Evolutionary conservation across 2,329 filamentous ascomycete genomes (phyloP).

Genomic region (Neonectria magnoliae): DNA sequence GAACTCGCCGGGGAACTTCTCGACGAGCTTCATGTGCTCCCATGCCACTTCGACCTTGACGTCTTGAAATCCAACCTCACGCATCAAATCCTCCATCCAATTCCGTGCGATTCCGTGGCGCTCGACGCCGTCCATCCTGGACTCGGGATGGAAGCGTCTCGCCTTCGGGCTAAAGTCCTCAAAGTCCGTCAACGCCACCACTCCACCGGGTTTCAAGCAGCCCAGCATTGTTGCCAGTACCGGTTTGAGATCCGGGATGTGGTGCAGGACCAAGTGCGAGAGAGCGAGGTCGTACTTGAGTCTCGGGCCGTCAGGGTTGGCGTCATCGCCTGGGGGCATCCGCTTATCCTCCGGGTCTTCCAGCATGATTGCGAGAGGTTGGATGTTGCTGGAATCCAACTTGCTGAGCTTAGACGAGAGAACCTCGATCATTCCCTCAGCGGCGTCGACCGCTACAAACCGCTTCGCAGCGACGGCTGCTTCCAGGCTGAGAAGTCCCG

Average conservation of each 20-base stretch:
- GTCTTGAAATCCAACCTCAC: slow-evolving; percentile 50
- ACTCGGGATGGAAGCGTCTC: slow-evolving; percentile 60
- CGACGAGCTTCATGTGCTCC: slow-evolving; percentile 60
- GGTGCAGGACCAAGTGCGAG: slow-evolving; percentile 65
- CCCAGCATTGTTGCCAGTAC: slow-evolving; percentile 58
- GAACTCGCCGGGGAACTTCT: slow-evolving; percentile 56
- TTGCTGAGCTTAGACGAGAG: slow-evolving; percentile 55
- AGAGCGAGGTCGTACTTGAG: slow-evolving; percentile 61
- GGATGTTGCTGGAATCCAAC: slow-evolving; percentile 52
- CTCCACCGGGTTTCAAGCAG: slow-evolving; percentile 58
- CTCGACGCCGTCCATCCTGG: slow-evolving; percentile 64
- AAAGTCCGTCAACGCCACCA: slow-evolving; percentile 65
- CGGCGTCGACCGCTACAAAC: slow-evolving; percentile 63
- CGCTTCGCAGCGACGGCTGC: slow-evolving; percentile 58
- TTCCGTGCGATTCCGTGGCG: slow-evolving; percentile 59
- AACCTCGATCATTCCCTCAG: slow-evolving; percentile 64
- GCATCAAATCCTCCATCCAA: slow-evolving; percentile 54
- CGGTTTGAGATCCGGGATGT: slow-evolving; percentile 57
- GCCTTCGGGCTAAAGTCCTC: slow-evolving; percentile 65
- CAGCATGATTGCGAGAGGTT: slow-evolving; percentile 57
- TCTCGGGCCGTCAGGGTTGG: slow-evolving; percentile 40
- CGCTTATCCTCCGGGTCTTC: slow-evolving; percentile 59
- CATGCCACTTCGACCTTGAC: slow-evolving; percentile 59
- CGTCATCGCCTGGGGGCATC: slow-evolving; percentile 49
- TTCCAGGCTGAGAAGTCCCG: slow-evolving; percentile 61